A percentile compares a stretch with the other conserved stretches of the same genome.
Evolutionary conservation across 495 filamentous ascomycete genomes (phyloP).

Genomic region (Monascus purpureus): DNA sequence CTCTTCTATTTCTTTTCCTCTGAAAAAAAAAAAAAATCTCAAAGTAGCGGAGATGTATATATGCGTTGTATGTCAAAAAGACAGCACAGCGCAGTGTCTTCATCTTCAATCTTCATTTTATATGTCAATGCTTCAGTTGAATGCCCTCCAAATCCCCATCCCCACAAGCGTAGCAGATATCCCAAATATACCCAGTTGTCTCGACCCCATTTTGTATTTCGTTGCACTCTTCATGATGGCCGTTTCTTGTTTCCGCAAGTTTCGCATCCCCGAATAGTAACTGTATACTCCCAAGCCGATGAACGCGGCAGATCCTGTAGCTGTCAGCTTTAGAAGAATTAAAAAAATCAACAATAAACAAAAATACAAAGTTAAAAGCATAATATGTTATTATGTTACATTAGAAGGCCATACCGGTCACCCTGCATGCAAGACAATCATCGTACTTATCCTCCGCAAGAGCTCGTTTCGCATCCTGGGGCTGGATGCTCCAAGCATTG

Average conservation of each 20-base stretch:
- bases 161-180: slow-evolving; percentile 56
- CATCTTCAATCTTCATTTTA: background rate
- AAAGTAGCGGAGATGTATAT: too few species aligned
- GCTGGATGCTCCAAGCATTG: slow-evolving; percentile 12
- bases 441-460: slow-evolving; percentile 50
- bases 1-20: too few species aligned
- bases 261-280: slow-evolving; percentile 64
- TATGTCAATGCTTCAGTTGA: slow-evolving; percentile 29
- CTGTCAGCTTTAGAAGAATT: background rate
- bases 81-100: too few species aligned
- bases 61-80: too few species aligned
- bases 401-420: slow-evolving; percentile 54
- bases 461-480: slow-evolving; percentile 30
- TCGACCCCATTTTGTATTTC: slow-evolving; percentile 62
- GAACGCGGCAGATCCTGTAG: slow-evolving; percentile 64
- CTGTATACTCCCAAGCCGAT: slow-evolving; percentile 82
- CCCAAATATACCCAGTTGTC: slow-evolving; percentile 53
- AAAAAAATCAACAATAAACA: slow-evolving; percentile 2
- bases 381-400: too few species aligned
- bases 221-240: slow-evolving; percentile 56
- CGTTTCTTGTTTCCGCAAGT: slow-evolving; percentile 55
- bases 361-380: background rate
- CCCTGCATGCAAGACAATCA: slow-evolving; percentile 55
- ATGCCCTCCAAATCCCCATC: slow-evolving; percentile 47
- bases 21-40: too few species aligned